Evolutionary conservation across 805 yeast genomes (phyloP).

Genomic region (Kuraishia borneana): DNA sequence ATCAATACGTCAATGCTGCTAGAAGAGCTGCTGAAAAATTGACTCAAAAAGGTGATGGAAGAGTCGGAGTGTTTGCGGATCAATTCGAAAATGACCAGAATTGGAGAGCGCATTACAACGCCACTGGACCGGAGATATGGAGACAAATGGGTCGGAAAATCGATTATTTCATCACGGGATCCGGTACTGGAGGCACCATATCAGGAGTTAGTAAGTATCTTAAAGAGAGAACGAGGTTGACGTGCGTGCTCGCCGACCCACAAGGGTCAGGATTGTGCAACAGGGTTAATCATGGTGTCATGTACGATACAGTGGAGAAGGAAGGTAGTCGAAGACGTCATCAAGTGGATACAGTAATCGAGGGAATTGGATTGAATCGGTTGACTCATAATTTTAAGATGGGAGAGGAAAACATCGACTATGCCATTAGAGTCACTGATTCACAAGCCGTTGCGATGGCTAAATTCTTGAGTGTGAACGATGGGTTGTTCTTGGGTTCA

Average conservation of each 20-base stretch:
- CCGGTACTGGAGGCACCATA: slow-evolving; percentile 97
- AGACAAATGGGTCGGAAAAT: slow-evolving; percentile 52
- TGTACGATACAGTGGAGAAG: slow-evolving; percentile 81
- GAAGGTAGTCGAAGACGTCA: slow-evolving; percentile 94
- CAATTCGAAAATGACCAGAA: slow-evolving; percentile 91
- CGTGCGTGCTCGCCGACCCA: slow-evolving; percentile 78
- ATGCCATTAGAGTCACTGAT: slow-evolving; percentile 71
- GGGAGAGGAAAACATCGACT: slow-evolving; percentile 66
- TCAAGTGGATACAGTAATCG: slow-evolving; percentile 91
- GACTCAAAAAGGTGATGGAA: slow-evolving; percentile 21
- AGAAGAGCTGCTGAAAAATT: slow-evolving; percentile 48
- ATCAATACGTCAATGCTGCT: slow-evolving; percentile 88
- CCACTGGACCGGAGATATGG: slow-evolving; percentile 93
- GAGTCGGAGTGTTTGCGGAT: slow-evolving; percentile 78
- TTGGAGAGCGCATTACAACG: slow-evolving; percentile 71
- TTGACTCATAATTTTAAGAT: slow-evolving; percentile 69
- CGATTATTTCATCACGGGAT: slow-evolving; percentile 79
- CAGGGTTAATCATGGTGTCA: slow-evolving; percentile 79
- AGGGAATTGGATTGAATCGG: slow-evolving; percentile 88
- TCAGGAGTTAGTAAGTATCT: slow-evolving; percentile 80
- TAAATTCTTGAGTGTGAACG: slow-evolving; percentile 62
- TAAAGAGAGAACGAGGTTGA: slow-evolving; percentile 35
- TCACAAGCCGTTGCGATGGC: slow-evolving; percentile 85
- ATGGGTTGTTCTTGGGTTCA: slow-evolving; percentile 87
- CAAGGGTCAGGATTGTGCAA: slow-evolving; percentile 91